Evolutionary conservation across 129 eudicot genomes (phyloP).

Genomic region (Arctium lappa): DNA sequence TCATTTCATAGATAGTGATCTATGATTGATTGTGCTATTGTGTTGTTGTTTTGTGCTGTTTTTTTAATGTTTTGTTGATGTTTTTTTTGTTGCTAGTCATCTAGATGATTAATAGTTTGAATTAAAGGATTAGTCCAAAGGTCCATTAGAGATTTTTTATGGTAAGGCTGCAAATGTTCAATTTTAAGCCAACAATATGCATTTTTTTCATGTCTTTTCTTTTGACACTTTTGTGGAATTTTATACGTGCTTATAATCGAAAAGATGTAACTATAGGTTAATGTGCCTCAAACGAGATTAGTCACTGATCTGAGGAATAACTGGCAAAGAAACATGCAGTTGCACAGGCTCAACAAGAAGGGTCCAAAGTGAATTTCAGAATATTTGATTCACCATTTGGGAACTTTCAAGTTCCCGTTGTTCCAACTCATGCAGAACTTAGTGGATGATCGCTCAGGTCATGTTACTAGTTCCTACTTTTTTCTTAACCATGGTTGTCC

Average conservation of each 20-base stretch:
- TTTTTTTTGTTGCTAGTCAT: too few relatives aligned
- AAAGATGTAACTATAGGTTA: constrained; percentile 31
- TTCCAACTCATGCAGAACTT: constrained; percentile 72
- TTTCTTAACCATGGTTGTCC: neutral
- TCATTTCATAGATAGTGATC: too few relatives aligned
- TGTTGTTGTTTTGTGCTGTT: too few relatives aligned
- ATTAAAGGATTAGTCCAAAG: neutral
- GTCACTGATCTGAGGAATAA: constrained; percentile 33
- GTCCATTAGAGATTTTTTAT: neutral
- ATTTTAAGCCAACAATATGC: constrained; percentile 28
- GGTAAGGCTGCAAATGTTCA: neutral
- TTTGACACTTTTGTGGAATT: neutral
- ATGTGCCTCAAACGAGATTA: constrained; percentile 32
- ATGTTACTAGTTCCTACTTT: neutral
- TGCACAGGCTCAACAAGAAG: constrained; percentile 73
- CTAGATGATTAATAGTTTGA: neutral
- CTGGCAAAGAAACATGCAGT: constrained; percentile 63
- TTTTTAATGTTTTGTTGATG: too few relatives aligned
- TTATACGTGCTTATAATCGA: neutral
- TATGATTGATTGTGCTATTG: too few relatives aligned
- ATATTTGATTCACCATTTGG: constrained; percentile 80
- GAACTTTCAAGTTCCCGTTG: constrained; percentile 72
- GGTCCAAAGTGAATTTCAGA: constrained; percentile 61
- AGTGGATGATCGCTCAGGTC: constrained; percentile 34
- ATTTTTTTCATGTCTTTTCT: neutral